Evolutionary conservation across 805 yeast genomes (phyloP).

Genomic region (Hyphopichia homilentoma): DNA sequence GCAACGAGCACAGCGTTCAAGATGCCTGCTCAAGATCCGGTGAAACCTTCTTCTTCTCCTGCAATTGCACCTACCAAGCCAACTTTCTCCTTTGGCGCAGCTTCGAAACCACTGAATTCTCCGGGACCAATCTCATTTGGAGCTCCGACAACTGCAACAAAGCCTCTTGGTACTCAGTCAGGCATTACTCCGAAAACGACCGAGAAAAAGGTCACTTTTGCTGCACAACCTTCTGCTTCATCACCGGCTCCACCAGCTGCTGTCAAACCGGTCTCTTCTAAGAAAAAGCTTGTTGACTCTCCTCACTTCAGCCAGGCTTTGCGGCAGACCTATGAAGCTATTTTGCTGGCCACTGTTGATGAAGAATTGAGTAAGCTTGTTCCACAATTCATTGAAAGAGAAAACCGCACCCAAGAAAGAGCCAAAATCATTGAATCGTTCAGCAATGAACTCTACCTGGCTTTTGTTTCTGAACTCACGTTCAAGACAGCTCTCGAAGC

Average conservation of each 20-base stretch:
- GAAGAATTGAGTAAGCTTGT: constrained; percentile 22
- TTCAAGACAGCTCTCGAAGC: constrained; percentile 40
- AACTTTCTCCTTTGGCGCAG: too few relatives aligned
- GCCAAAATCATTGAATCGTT: constrained; percentile 30
- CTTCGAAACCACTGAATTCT: too few relatives aligned
- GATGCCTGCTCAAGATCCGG: too few relatives aligned
- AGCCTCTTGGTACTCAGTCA: constrained; percentile 1
- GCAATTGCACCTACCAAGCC: too few relatives aligned
- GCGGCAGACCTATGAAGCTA: constrained; percentile 12
- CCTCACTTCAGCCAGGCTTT: constrained; percentile 27
- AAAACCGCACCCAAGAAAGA: constrained; percentile 18
- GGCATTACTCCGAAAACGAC: neutral
- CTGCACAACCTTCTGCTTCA: constrained; percentile 2
- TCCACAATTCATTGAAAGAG: constrained; percentile 19
- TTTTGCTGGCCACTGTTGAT: constrained; percentile 19
- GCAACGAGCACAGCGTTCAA: too few relatives aligned
- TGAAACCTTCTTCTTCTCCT: too few relatives aligned
- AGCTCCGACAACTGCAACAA: too few relatives aligned
- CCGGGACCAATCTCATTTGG: too few relatives aligned
- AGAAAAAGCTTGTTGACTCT: constrained; percentile 19
- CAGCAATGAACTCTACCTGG: constrained; percentile 50
- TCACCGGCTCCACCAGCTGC: constrained; percentile 3
- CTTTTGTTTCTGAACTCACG: constrained; percentile 58
- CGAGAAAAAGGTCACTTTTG: neutral
- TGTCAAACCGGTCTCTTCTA: too few relatives aligned